Base-by-base conservation (phyloP, 306 rosid species). In the Malus asiatica region DNA sequence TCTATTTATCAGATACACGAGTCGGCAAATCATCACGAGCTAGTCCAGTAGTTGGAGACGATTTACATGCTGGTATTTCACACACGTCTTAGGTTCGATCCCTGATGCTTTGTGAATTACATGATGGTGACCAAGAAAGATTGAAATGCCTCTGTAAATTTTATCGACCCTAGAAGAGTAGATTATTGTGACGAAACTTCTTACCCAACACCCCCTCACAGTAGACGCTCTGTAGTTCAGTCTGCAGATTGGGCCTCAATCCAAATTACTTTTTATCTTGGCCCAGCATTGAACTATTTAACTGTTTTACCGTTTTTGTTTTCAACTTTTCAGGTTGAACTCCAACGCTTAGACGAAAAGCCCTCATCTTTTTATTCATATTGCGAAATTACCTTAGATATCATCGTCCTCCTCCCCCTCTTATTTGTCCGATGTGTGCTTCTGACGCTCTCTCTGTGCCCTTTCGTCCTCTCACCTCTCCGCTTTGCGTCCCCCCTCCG, bases 341-440 rank as follows among this genome's bases (percentile, higher is more conserved):
- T 5, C 10, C 11, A 48, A 0, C 13, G 19, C n/a, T 2, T 1
- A 69, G 83, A 80, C 84, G 63, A 38, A 62, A 62, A 51, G 11
- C 63, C 84, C 84, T 75, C 73, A 4, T 8, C 5, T 40, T 3
- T 20, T 70, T 27, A 2, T 9, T 1, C 9, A 32, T 46, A 80
- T 80, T 62, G 57, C 84, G 66, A 32, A 76, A 70, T 19, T 40
- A 45, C 80, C 71, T 38, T 62, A 27, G 44, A 42, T 25, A 6
- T 33, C 59, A 20, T 20, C 22, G 12, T 35, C 68, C 27, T 69
- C 72, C 1, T 7, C 29, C 62, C 38, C 23, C 33, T 25, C 71
- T 14, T 70, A 60, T 69, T 75, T 63, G 80, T 80, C 79, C 72
- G 79, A 67, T 74, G 79, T 73, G 70, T 48, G 68, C 66, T 55